phyloP scores from a whole-genome alignment of 805 yeast species.

The Wickerhamomyces hampshirensis region DNA sequence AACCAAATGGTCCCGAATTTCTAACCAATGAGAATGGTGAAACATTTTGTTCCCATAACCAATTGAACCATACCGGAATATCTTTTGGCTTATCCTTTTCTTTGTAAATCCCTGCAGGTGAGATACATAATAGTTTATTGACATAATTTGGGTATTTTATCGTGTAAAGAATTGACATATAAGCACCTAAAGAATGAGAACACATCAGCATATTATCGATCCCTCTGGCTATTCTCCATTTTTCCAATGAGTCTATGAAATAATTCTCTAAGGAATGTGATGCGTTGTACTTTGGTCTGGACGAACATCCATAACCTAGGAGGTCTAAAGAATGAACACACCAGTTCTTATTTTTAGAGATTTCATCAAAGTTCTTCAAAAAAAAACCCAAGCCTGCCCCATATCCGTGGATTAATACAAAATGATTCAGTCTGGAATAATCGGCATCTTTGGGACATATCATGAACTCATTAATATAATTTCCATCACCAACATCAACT shows the following conservation, averaged over 20 bases:
- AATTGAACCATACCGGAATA: slow-evolving; percentile 74
- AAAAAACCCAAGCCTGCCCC: slow-evolving; percentile 93
- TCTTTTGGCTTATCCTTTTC: slow-evolving; percentile 35
- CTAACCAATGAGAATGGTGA: slow-evolving; percentile 85
- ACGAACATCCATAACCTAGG: slow-evolving; percentile 86
- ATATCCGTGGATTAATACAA: slow-evolving; percentile 87
- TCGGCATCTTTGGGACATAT: slow-evolving; percentile 45
- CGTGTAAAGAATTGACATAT: slow-evolving; percentile 66
- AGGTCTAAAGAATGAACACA: slow-evolving; percentile 82
- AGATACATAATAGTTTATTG: slow-evolving; percentile 65
- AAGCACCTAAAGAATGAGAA: slow-evolving; percentile 95
- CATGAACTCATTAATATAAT: slow-evolving; percentile 71
- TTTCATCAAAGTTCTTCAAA: slow-evolving; percentile 61
- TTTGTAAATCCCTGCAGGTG: slow-evolving; percentile 82
- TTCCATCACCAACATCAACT: slow-evolving; percentile 40
- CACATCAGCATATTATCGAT: slow-evolving; percentile 48
- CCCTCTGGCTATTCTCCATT: slow-evolving; percentile 54
- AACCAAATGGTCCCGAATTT: slow-evolving; percentile 75
- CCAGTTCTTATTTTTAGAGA: slow-evolving; percentile 46
- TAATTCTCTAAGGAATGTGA: slow-evolving; percentile 31
- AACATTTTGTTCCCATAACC: slow-evolving; percentile 79
- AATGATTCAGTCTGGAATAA: slow-evolving; percentile 32
- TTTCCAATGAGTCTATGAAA: slow-evolving; percentile 50
- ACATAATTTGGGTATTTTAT: slow-evolving; percentile 57
- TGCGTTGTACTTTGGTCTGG: slow-evolving; percentile 62